These are phyloP conservation scores for Filosporella fistucella DNA, from an alignment of 495 filamentous ascomycete genomes.

Conservation along the genomic window DNA sequence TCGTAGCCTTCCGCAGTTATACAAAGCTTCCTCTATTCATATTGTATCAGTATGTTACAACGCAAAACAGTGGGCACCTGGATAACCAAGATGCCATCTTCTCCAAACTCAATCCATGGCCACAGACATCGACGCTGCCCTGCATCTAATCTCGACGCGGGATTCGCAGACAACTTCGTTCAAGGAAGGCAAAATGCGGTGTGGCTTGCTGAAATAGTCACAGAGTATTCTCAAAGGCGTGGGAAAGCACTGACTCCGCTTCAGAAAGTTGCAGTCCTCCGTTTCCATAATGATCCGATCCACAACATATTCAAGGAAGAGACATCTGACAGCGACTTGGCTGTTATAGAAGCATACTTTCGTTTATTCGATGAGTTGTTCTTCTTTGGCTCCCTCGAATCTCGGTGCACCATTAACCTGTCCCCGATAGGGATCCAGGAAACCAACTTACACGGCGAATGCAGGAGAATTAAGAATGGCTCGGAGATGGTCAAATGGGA, in stretches of 20 bases:
- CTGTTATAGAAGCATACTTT: not conserved
- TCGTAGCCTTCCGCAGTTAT: no score
- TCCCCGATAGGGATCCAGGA: no score
- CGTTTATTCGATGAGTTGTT: slow-evolving; percentile 4
- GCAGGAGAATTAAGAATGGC: not conserved
- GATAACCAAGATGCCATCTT: no score
- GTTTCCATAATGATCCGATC: not conserved
- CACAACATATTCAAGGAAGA: not conserved
- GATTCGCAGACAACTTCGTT: not conserved
- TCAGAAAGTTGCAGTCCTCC: not conserved
- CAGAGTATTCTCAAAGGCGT: not conserved
- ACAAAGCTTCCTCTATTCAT: no score
- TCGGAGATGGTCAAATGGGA: not conserved
- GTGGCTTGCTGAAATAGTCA: not conserved
- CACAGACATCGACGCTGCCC: not conserved
- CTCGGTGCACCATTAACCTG: not conserved
- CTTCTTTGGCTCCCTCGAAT: slow-evolving; percentile 5
- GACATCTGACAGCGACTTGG: not conserved
- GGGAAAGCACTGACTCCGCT: not conserved
- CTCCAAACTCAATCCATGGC: no score
- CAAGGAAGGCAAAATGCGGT: not conserved
- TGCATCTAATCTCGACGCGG: not conserved
- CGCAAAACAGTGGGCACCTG: no score
- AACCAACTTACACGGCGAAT: not conserved
- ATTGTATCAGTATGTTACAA: no score